phyloP scores from a whole-genome alignment of 768 basidiomycete genomes.

The Leccinellum rugosiceps region DNA sequence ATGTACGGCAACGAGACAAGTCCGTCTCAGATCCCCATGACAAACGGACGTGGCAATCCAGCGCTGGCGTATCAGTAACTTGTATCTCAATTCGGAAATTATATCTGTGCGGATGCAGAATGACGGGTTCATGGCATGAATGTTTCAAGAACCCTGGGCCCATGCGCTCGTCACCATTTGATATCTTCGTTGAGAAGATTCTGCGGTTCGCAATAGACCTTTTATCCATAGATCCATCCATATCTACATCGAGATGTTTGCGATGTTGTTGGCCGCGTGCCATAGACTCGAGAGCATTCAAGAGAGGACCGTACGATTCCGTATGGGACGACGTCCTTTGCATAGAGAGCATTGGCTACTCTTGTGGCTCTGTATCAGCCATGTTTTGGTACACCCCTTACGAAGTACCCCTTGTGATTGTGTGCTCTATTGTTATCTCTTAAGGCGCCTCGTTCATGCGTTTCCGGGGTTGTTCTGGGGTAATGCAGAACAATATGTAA shows the following conservation, averaged over 20 bases:
- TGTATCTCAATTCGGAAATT: not conserved
- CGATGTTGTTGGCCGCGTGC: not conserved
- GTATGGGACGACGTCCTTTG: too few species aligned
- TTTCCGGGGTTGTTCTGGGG: not conserved
- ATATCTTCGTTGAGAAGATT: not conserved
- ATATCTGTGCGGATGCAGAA: not conserved
- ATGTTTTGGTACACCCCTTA: not conserved
- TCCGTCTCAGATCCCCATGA: not conserved
- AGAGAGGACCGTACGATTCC: too few species aligned
- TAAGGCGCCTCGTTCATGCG: not conserved
- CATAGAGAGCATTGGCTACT: not conserved
- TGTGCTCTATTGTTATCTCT: not conserved
- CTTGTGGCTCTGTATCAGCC: not conserved
- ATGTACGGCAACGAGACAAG: not conserved
- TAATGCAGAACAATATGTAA: not conserved
- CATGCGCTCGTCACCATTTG: not conserved
- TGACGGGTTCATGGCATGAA: not conserved
- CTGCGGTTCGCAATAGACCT: not conserved
- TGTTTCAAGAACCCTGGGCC: not conserved
- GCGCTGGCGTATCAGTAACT: not conserved
- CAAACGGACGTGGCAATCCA: not conserved
- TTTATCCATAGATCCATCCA: not conserved
- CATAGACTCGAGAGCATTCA: not conserved
- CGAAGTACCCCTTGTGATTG: not conserved
- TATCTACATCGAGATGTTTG: not conserved